A percentile compares a stretch with the other conserved stretches of the same genome.
phyloP scores from a whole-genome alignment of 2,329 filamentous ascomycete genomes.

The Torrubiella hemipterigena region DNA sequence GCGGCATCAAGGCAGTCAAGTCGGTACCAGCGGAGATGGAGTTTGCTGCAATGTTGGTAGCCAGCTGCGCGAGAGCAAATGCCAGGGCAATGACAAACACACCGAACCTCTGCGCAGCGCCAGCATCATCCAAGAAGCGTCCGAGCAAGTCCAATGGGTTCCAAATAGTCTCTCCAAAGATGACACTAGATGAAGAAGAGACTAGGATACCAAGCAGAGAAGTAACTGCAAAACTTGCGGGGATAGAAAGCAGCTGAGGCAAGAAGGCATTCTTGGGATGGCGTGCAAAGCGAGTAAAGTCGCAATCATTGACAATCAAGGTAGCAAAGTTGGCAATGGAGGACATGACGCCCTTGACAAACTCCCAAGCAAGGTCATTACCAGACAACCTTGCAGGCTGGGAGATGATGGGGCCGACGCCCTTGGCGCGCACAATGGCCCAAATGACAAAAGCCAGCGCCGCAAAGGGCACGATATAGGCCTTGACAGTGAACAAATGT shows the following conservation, averaged over 20 bases:
- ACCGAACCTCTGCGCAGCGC: conserved; percentile 57
- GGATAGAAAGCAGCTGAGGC: conserved; percentile 69
- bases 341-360: conserved; percentile 78
- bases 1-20: conserved; percentile 67
- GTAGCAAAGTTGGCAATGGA: conserved; percentile 87
- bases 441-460: conserved; percentile 80
- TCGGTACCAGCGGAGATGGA: conserved; percentile 75
- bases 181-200: conserved; percentile 58
- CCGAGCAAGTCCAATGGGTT: conserved; percentile 58
- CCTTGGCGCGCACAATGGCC: conserved; percentile 70
- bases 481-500: conserved; percentile 84
- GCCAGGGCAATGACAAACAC: conserved; percentile 62
- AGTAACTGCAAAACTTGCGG: conserved; percentile 60
- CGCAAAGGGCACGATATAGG: conserved; percentile 71
- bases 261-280: conserved; percentile 67
- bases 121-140: conserved; percentile 56
- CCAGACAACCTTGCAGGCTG: conserved; percentile 53
- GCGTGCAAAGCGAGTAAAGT: conserved; percentile 73
- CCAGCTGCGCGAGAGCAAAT: conserved; percentile 69
- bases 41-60: conserved; percentile 81
- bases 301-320: conserved; percentile 70
- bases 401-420: conserved; percentile 70
- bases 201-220: conserved; percentile 77
- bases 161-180: conserved; percentile 59
- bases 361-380: conserved; percentile 63